Evolutionary conservation across 1,284 basidiomycete species (phyloP).

Genomic region (Trametes hirsuta): DNA sequence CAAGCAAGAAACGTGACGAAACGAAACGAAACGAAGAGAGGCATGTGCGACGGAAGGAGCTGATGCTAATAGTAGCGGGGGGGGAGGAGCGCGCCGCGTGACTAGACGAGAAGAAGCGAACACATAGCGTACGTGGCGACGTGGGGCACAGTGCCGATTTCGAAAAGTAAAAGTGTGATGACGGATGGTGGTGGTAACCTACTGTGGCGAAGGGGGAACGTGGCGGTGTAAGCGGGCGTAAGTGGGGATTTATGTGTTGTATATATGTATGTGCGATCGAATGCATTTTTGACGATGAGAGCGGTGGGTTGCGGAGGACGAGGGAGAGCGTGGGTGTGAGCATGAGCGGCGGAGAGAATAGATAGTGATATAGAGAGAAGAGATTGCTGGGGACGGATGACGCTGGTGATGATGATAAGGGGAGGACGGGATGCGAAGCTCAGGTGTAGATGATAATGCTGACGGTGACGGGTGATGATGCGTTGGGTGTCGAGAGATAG

Average conservation of each 20-base stretch:
- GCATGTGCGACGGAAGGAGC: not conserved
- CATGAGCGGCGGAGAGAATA: constrained; percentile 20
- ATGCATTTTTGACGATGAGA: constrained; percentile 22
- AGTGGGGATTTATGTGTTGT: not conserved
- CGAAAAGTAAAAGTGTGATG: not conserved
- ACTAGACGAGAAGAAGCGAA: not conserved
- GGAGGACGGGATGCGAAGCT: no score
- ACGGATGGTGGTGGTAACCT: not conserved
- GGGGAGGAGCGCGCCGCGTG: not conserved
- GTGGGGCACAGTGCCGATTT: not conserved
- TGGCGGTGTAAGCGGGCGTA: not conserved
- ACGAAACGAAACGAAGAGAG: not conserved
- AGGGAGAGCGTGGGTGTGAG: constrained; percentile 9
- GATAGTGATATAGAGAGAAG: constrained; percentile 24
- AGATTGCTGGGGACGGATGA: constrained; percentile 17
- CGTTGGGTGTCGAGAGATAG: constrained; percentile 9
- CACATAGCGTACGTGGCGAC: constrained; percentile 7
- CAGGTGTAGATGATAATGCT: no score
- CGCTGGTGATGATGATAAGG: no score
- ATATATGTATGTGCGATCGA: constrained; percentile 18
- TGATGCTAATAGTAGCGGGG: no score
- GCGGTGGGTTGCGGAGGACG: constrained; percentile 10
- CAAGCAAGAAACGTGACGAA: no score
- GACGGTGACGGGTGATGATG: constrained; percentile 8
- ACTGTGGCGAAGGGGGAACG: not conserved